These are phyloP conservation scores for Cubamyces sp. DNA, from an alignment of 768 basidiomycete species.

Conservation along the genomic window DNA sequence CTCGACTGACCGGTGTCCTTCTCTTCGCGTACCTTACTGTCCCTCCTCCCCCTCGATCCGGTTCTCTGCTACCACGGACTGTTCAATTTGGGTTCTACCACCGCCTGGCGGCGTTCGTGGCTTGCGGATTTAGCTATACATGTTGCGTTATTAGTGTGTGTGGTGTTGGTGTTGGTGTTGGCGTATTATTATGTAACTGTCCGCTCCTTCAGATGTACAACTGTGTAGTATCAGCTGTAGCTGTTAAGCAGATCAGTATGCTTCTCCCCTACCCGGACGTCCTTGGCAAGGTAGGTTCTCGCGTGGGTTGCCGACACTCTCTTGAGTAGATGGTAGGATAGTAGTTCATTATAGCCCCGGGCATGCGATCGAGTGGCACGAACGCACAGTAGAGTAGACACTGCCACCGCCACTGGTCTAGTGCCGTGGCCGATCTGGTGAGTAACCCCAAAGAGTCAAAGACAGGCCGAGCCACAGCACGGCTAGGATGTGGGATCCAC, in stretches of 20 bases:
- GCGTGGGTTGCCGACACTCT: background rate
- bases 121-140: background rate
- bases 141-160: background rate
- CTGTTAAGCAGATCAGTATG: background rate
- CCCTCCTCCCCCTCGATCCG: background rate
- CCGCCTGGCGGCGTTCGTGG: constrained; percentile 8
- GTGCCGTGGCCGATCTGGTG: background rate
- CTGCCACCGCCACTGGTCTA: background rate
- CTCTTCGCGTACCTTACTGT: background rate
- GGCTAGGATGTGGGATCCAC: too few relatives aligned
- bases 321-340: too few relatives aligned
- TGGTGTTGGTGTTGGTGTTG: background rate
- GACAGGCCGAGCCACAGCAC: too few relatives aligned
- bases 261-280: background rate
- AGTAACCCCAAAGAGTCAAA: too few relatives aligned
- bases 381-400: background rate
- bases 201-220: constrained; percentile 13
- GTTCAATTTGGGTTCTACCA: background rate
- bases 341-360: too few relatives aligned
- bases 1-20: background rate
- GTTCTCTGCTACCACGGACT: background rate
- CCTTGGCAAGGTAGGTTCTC: background rate
- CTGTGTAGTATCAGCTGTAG: constrained; percentile 9
- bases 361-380: too few relatives aligned
- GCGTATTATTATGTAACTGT: constrained; percentile 15